Evolutionary conservation across 805 yeast species (phyloP).

Genomic region (Ogataea glucozyma): DNA sequence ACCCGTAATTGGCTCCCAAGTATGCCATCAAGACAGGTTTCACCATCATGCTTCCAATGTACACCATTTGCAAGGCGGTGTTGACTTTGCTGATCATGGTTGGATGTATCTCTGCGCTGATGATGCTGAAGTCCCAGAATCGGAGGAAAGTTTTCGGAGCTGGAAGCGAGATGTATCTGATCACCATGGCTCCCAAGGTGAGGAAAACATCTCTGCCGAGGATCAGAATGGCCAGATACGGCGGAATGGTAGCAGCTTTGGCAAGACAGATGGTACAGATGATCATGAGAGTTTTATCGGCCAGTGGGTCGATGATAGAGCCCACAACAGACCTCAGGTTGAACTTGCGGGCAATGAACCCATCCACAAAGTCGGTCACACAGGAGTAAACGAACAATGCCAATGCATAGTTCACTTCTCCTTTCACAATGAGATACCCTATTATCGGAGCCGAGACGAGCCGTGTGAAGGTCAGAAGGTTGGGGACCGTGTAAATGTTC

Average conservation of each 20-base stretch:
- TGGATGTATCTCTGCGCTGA: slow-evolving; percentile 86
- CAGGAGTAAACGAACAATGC: slow-evolving; percentile 81
- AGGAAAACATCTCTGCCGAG: slow-evolving; percentile 82
- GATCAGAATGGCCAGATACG: slow-evolving; percentile 63
- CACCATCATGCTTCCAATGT: slow-evolving; percentile 65
- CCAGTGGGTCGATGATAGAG: slow-evolving; percentile 90
- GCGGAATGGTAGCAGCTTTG: slow-evolving; percentile 67
- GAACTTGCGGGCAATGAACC: slow-evolving; percentile 81
- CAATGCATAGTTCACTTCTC: slow-evolving; percentile 64
- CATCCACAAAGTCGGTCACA: slow-evolving; percentile 89
- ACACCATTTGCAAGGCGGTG: slow-evolving; percentile 90
- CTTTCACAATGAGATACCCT: slow-evolving; percentile 72
- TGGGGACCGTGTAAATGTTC: slow-evolving; percentile 81
- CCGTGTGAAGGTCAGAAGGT: slow-evolving; percentile 77
- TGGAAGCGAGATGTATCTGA: slow-evolving; percentile 73
- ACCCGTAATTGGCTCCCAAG: slow-evolving; percentile 33
- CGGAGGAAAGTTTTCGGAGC: slow-evolving; percentile 70
- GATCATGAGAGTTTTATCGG: slow-evolving; percentile 89
- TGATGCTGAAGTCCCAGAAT: slow-evolving; percentile 77
- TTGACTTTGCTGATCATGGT: slow-evolving; percentile 83
- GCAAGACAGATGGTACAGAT: slow-evolving; percentile 79
- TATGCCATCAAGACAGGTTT: slow-evolving; percentile 49
- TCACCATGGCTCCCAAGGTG: slow-evolving; percentile 68
- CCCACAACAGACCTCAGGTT: slow-evolving; percentile 82
- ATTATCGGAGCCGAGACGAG: slow-evolving; percentile 81